Evolutionary conservation across 345 rosid species (phyloP).

Genomic region (Pistacia integerrima): DNA sequence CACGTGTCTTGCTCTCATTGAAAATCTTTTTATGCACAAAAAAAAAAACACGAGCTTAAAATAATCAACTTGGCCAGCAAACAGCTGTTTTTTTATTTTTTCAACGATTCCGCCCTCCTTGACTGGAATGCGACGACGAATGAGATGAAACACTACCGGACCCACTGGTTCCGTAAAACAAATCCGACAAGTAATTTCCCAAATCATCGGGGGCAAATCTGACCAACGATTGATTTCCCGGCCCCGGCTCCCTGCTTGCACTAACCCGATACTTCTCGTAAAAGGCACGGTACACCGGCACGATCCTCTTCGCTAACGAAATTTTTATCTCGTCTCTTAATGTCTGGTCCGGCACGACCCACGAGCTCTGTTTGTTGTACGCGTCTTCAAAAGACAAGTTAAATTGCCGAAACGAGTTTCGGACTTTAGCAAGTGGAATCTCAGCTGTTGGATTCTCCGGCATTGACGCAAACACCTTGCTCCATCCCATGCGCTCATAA

Average conservation of each 20-base stretch:
- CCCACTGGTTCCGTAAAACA: constrained; percentile 37
- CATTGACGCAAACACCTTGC: constrained; percentile 47
- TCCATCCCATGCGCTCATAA: constrained; percentile 75
- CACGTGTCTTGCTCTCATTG: neutral
- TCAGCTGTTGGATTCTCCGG: constrained; percentile 37
- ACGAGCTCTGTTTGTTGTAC: constrained; percentile 50
- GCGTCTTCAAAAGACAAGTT: constrained; percentile 60
- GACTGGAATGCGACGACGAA: constrained; percentile 22
- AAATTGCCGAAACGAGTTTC: constrained; percentile 46
- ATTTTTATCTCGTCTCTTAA: constrained; percentile 56
- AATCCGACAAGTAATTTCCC: constrained; percentile 53
- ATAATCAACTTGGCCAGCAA: neutral
- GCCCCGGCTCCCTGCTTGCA: constrained; percentile 18
- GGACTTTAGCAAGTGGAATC: constrained; percentile 33
- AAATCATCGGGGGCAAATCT: constrained; percentile 64
- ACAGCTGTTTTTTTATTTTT: neutral
- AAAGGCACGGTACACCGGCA: constrained; percentile 49
- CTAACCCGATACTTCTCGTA: constrained; percentile 39
- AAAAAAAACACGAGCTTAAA: neutral
- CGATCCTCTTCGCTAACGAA: constrained; percentile 52
- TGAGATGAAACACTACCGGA: constrained; percentile 42
- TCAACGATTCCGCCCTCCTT: constrained; percentile 14
- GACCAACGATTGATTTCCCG: constrained; percentile 31
- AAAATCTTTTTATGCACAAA: constrained; percentile 1
- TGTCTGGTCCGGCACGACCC: constrained; percentile 61